A percentile compares a stretch with the other conserved stretches of the same genome.
Evolutionary conservation across 2,329 filamentous ascomycete species (phyloP).

Genomic region (Phoma sp.): DNA sequence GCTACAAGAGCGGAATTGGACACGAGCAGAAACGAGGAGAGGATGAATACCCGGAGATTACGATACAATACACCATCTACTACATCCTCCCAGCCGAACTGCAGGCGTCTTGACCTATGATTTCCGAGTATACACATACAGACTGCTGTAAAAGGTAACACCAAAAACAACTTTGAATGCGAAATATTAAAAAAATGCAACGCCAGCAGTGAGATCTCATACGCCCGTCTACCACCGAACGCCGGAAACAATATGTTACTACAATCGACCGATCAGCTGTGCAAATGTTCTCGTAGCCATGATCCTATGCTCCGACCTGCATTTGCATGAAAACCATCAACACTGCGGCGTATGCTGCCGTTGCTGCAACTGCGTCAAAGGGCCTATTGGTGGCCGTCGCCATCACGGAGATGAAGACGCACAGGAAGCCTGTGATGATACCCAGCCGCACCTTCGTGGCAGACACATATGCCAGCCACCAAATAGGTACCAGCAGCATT

Average conservation of each 20-base stretch:
- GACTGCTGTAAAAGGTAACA: no score
- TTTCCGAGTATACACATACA: no score
- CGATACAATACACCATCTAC: background rate
- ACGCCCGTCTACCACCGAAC: no score
- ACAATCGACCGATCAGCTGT: no score
- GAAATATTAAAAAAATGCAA: no score
- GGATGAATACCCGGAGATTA: background rate
- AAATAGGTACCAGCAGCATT: conserved; percentile 36
- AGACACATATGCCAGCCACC: conserved; percentile 26
- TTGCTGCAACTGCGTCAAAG: conserved; percentile 31
- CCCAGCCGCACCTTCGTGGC: conserved; percentile 12
- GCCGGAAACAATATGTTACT: no score
- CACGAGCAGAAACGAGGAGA: background rate
- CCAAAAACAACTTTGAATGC: no score
- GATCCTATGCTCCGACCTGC: no score
- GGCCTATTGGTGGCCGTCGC: conserved; percentile 21
- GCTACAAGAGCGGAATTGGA: background rate
- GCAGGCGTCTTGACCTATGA: no score
- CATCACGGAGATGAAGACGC: conserved; percentile 25
- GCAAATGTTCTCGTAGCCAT: no score
- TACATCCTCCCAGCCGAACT: no score
- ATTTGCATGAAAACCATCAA: conserved; percentile 19
- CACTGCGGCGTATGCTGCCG: conserved; percentile 28
- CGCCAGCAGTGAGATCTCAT: no score
- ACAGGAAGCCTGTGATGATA: conserved; percentile 35